Evolutionary conservation across 116 monocot species (phyloP).

Genomic region (Phalaenopsis hybrid): DNA sequence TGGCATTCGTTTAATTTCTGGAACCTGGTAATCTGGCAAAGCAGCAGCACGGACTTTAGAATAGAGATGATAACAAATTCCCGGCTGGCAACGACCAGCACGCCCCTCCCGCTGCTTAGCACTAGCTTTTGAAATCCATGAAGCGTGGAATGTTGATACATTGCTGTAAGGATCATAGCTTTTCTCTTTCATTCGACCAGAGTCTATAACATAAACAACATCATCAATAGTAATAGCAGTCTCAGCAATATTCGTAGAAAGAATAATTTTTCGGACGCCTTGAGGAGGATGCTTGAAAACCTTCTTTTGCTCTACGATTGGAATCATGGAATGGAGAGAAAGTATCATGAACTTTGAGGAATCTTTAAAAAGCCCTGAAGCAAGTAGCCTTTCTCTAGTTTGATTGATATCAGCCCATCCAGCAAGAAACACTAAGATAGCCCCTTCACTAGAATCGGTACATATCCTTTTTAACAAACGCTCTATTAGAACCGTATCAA

Average conservation of each 20-base stretch:
- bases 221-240: slow-evolving; percentile 98
- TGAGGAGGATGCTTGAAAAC: slow-evolving; percentile 62
- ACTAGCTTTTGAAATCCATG: slow-evolving; percentile 98
- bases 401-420: slow-evolving; percentile 98
- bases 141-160: slow-evolving; percentile 88
- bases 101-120: slow-evolving; percentile 91
- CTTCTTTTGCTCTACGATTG: slow-evolving; percentile 88
- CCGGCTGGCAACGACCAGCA: slow-evolving; percentile 97
- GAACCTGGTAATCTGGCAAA: slow-evolving; percentile 70
- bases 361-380: slow-evolving; percentile 55
- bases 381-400: slow-evolving; percentile 53
- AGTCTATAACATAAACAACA: slow-evolving; percentile 92
- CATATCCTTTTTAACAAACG: slow-evolving; percentile 67
- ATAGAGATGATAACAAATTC: slow-evolving; percentile 91
- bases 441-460: slow-evolving; percentile 76
- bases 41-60: slow-evolving; percentile 62
- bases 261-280: slow-evolving; percentile 81
- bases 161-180: slow-evolving; percentile 98
- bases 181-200: slow-evolving; percentile 97
- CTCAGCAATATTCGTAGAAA: slow-evolving; percentile 98
- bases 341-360: slow-evolving; percentile 59
- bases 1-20: slow-evolving; percentile 97
- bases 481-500: slow-evolving; percentile 69
- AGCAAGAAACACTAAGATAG: slow-evolving; percentile 86
- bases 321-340: slow-evolving; percentile 89